Percentiles rank a stretch among this genome's conserved stretches.
phyloP scores from a whole-genome alignment of 2,329 filamentous ascomycete genomes.

The Colletotrichum agaves region DNA sequence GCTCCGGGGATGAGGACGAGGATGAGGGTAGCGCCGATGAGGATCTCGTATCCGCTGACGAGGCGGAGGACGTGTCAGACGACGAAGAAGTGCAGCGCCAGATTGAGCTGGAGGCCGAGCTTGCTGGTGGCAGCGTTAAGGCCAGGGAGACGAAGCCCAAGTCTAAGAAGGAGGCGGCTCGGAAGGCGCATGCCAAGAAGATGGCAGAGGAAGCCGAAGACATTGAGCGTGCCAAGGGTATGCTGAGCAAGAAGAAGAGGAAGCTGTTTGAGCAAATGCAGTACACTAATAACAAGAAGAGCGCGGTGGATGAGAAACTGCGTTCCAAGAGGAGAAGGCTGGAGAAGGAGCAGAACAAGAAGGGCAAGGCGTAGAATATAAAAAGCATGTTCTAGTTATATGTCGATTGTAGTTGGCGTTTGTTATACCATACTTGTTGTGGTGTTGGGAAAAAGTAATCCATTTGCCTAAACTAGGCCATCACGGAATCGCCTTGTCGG shows the following conservation, averaged over 20 bases:
- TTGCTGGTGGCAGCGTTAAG: slow-evolving; percentile 73
- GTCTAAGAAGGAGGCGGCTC: slow-evolving; percentile 75
- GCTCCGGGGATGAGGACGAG: slow-evolving; percentile 60
- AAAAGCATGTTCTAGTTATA: slow-evolving; percentile 4
- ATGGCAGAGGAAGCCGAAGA: slow-evolving; percentile 85
- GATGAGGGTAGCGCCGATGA: slow-evolving; percentile 59
- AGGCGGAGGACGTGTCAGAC: slow-evolving; percentile 54
- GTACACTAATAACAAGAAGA: slow-evolving; percentile 93
- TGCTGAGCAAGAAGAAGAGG: slow-evolving; percentile 97
- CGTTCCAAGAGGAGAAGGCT: slow-evolving; percentile 90
- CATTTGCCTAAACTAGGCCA: not conserved
- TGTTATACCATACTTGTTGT: slow-evolving; percentile 39
- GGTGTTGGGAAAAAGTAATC: slow-evolving; percentile 36
- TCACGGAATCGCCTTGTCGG: too few relatives aligned
- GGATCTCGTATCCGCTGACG: slow-evolving; percentile 50
- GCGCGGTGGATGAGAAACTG: slow-evolving; percentile 87
- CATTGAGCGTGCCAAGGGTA: slow-evolving; percentile 92
- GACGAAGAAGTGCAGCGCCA: slow-evolving; percentile 81
- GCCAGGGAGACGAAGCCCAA: slow-evolving; percentile 63
- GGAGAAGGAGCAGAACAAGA: slow-evolving; percentile 71
- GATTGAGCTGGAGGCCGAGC: slow-evolving; percentile 91
- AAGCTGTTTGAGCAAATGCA: slow-evolving; percentile 98
- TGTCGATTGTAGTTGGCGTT: slow-evolving; percentile 36
- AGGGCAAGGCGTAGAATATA: slow-evolving; percentile 31
- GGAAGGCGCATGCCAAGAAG: slow-evolving; percentile 76